Percentiles rank a stretch among this genome's conserved stretches.
These are phyloP conservation scores for Aureobasidium sp. DNA, from an alignment of 2,329 filamentous ascomycete species.

Conservation along the genomic window DNA sequence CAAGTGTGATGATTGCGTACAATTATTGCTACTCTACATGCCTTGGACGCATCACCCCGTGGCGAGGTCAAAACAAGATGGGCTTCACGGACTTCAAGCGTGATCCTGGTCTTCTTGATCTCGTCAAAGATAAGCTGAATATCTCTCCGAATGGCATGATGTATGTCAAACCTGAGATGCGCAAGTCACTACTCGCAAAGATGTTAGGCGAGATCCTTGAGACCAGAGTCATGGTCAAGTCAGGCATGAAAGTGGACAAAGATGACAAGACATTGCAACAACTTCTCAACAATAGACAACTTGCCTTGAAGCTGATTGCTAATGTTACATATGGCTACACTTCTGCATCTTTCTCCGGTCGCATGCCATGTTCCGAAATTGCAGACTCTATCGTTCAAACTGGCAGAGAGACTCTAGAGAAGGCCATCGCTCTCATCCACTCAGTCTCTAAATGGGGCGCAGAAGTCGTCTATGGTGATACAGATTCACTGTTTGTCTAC, in stretches of 20 bases:
- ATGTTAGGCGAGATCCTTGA: constrained; percentile 96
- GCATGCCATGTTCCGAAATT: constrained; percentile 97
- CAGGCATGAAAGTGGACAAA: constrained; percentile 89
- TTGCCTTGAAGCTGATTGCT: constrained; percentile 92
- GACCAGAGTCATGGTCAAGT: constrained; percentile 95
- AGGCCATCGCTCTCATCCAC: constrained; percentile 87
- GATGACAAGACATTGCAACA: constrained; percentile 79
- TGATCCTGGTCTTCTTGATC: constrained; percentile 63
- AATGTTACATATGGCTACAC: constrained; percentile 99
- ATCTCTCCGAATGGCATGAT: constrained; percentile 95
- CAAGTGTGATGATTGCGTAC: constrained; percentile 98
- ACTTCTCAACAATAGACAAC: constrained; percentile 84
- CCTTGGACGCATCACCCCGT: constrained; percentile 73
- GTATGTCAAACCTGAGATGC: constrained; percentile 77
- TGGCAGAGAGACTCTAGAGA: constrained; percentile 87
- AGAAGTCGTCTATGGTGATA: constrained; percentile 97
- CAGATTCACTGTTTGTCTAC: constrained; percentile 87
- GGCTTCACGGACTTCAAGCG: constrained; percentile 84
- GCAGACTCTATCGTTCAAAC: constrained; percentile 98
- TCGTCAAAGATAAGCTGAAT: constrained; percentile 80
- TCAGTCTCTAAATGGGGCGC: constrained; percentile 81
- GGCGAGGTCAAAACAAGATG: constrained; percentile 92
- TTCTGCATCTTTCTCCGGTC: constrained; percentile 89
- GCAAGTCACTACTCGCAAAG: constrained; percentile 86
- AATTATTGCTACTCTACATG: constrained; percentile 99